A percentile compares a stretch with the other conserved stretches of the same genome.
These are phyloP conservation scores for Yamadazyma sp. DNA, from an alignment of 1,139 yeast species.

Conservation along the genomic window DNA sequence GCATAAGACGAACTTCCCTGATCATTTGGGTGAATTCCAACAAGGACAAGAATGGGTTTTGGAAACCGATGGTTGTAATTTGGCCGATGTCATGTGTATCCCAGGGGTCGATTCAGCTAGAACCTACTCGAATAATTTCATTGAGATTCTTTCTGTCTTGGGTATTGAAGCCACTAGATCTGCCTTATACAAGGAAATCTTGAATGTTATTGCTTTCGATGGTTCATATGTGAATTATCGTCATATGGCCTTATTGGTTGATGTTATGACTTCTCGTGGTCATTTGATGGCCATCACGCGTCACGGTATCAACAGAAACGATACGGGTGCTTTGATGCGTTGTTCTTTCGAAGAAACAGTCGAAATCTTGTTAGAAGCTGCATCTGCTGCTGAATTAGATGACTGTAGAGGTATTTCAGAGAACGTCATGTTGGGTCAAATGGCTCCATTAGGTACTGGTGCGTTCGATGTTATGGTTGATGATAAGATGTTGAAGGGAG, in stretches of 20 bases:
- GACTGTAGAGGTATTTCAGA: conserved; percentile 99
- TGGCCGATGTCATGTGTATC: conserved; percentile 92
- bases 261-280: conserved; percentile 98
- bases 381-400: conserved; percentile 95
- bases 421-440: conserved; percentile 95
- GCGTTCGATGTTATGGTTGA: conserved; percentile 95
- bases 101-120: conserved; percentile 91
- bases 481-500: conserved; percentile 73
- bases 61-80: conserved; percentile 97
- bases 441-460: conserved; percentile 99
- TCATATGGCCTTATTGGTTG: conserved; percentile 96
- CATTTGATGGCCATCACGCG: conserved; percentile 98
- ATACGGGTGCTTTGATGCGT: conserved; percentile 98
- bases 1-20: conserved; percentile 78
- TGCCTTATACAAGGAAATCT: conserved; percentile 88
- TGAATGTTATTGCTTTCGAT: conserved; percentile 97
- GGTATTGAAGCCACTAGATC: conserved; percentile 99
- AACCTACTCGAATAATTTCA: conserved; percentile 93
- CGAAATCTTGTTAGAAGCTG: conserved; percentile 95
- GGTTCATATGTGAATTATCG: conserved; percentile 99
- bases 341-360: conserved; percentile 99
- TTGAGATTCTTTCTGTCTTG: conserved; percentile 88
- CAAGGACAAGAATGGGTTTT: conserved; percentile 96
- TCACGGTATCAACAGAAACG: conserved; percentile 98
- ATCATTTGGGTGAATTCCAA: conserved; percentile 79